Conservation (phyloP, 164 flowering plant genomes). For the Chloranthus sessilifolius region DNA sequence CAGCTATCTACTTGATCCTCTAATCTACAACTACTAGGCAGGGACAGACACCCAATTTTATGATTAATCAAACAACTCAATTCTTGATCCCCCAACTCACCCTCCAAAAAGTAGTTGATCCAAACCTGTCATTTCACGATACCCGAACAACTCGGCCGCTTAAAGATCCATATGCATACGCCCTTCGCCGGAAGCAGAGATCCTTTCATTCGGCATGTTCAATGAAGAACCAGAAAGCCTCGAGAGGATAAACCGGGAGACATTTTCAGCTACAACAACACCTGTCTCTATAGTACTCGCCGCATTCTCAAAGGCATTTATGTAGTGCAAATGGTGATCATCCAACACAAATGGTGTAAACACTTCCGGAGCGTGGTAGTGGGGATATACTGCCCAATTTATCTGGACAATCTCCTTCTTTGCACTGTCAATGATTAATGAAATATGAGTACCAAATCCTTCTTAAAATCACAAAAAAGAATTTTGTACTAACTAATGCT, state of each 20-base stretch:
- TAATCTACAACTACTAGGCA: too few relatives aligned
- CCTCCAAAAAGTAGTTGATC: too few relatives aligned
- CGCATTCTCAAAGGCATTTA: conserved; percentile 92
- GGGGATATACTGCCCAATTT: conserved; percentile 94
- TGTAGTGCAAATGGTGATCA: conserved; percentile 67
- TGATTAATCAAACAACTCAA: too few relatives aligned
- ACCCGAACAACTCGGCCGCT: too few relatives aligned
- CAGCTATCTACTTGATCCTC: too few relatives aligned
- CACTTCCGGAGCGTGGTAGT: conserved; percentile 69
- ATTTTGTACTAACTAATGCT: too few relatives aligned
- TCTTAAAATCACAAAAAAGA: too few relatives aligned
- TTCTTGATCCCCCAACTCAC: too few relatives aligned
- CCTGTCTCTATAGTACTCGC: conserved; percentile 98
- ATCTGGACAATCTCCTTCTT: conserved; percentile 65
- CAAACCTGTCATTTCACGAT: too few relatives aligned
- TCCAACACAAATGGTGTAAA: conserved; percentile 88
- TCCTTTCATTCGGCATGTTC: conserved; percentile 22
- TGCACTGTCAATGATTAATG: conserved; percentile 32
- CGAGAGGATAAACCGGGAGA: conserved; percentile 81
- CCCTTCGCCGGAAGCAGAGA: conserved; percentile 12
- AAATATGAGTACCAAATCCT: too few relatives aligned
- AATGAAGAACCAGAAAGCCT: conserved; percentile 29
- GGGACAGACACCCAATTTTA: too few relatives aligned
- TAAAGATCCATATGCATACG: conserved; percentile 43
- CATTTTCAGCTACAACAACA: conserved; percentile 87